Percentiles rank a stretch among this genome's conserved stretches.
These are phyloP conservation scores for Cutaneotrichosporon cavernicola DNA, from an alignment of 1,284 basidiomycete species.

Conservation along the genomic window DNA sequence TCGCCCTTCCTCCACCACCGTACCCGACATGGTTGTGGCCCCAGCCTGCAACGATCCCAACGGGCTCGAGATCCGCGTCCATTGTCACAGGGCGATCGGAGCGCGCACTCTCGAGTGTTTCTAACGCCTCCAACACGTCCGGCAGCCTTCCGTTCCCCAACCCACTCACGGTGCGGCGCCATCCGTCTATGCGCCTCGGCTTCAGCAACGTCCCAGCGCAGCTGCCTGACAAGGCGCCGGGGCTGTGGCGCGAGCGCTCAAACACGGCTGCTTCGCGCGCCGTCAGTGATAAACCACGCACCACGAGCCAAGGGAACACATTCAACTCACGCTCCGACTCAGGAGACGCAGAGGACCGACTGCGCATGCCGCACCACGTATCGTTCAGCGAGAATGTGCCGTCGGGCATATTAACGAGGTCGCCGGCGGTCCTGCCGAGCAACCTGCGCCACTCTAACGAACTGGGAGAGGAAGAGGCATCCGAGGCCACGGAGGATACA, in stretches of 20 bases:
- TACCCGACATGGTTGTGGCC: slow-evolving; percentile 50
- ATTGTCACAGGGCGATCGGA: slow-evolving; percentile 2
- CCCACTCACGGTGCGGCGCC: slow-evolving; percentile 36
- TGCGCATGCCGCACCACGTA: slow-evolving; percentile 12
- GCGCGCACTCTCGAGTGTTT: slow-evolving; percentile 15
- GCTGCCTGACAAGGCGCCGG: neutral
- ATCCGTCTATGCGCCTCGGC: slow-evolving; percentile 45
- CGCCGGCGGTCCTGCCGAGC: neutral
- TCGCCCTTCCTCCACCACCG: slow-evolving; percentile 38
- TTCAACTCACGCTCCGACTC: slow-evolving; percentile 4
- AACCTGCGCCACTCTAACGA: neutral
- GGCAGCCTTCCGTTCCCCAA: slow-evolving; percentile 43
- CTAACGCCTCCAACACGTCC: slow-evolving; percentile 12
- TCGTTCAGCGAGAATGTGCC: slow-evolving; percentile 15
- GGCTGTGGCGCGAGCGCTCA: slow-evolving; percentile 10
- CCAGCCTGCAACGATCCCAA: slow-evolving; percentile 12
- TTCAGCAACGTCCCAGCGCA: slow-evolving; percentile 26
- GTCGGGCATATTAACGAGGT: neutral
- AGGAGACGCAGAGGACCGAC: neutral
- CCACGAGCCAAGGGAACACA: slow-evolving; percentile 6
- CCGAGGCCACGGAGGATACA: neutral
- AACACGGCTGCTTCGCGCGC: slow-evolving; percentile 10
- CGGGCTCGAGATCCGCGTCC: neutral
- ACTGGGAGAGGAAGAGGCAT: neutral
- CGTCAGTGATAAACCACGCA: slow-evolving; percentile 9